Percentiles rank a stretch among this genome's conserved stretches.
Conservation (phyloP, 2,329 filamentous ascomycete genomes). For the Leptosphaerulina australis region DNA sequence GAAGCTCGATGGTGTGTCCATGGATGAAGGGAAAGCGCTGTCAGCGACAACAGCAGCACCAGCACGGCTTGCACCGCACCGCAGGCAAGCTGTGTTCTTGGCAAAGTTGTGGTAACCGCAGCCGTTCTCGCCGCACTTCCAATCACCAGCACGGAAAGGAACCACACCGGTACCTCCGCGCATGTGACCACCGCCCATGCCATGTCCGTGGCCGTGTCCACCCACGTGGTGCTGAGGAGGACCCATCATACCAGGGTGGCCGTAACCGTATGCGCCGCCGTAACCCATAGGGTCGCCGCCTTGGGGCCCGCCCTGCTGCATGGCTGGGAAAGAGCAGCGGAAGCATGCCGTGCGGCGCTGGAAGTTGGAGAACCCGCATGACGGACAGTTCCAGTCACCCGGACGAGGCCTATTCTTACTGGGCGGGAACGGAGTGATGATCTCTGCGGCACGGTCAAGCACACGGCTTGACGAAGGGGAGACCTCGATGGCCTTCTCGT, state of each 20-base stretch:
- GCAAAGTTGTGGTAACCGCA: constrained; percentile 99
- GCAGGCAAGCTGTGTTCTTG: constrained; percentile 97
- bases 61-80: constrained; percentile 92
- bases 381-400: constrained; percentile 98
- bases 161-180: constrained; percentile 83
- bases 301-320: constrained; percentile 71
- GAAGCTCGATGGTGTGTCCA: constrained; percentile 84
- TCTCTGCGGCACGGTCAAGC: constrained; percentile 91
- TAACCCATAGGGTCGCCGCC: constrained; percentile 73
- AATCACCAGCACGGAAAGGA: constrained; percentile 96
- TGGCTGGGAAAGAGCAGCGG: constrained; percentile 98
- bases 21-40: constrained; percentile 86
- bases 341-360: constrained; percentile 98
- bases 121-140: constrained; percentile 97
- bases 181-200: constrained; percentile 60
- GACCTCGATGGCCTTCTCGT: constrained; percentile 98
- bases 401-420: constrained; percentile 98
- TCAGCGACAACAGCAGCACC: constrained; percentile 94
- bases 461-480: constrained; percentile 97
- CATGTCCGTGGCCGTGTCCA: constrained; percentile 57
- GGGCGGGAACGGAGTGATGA: constrained; percentile 94
- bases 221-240: constrained; percentile 72
- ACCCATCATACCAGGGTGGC: constrained; percentile 66
- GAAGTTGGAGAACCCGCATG: constrained; percentile 99
- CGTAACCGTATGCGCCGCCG: constrained; percentile 48